Conservation (phyloP, 2,329 filamentous ascomycete species). For the Fusarium zealandicum region DNA sequence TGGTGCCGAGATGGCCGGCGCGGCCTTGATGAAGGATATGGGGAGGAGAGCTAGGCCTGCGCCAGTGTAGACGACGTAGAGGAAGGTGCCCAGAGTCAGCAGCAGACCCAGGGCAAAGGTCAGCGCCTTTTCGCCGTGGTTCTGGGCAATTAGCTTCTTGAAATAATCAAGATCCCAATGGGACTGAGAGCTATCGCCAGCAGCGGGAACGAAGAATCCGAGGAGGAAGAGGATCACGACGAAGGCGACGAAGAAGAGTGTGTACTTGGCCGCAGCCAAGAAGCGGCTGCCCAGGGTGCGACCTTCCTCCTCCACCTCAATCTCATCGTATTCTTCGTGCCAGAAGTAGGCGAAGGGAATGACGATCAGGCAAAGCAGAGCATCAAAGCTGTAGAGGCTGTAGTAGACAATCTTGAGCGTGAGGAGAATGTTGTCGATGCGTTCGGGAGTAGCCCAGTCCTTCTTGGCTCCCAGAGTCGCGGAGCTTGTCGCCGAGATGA, state of each 20-base stretch:
- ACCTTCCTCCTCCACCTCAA: conserved; percentile 82
- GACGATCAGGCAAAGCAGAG: conserved; percentile 84
- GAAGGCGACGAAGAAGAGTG: conserved; percentile 80
- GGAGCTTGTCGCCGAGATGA: conserved; percentile 87
- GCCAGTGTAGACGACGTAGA: conserved; percentile 90
- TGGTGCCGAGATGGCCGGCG: conserved; percentile 84
- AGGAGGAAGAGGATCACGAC: conserved; percentile 85
- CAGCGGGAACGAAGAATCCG: conserved; percentile 91
- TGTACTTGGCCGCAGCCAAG: conserved; percentile 90
- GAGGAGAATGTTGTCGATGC: conserved; percentile 77
- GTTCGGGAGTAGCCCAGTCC: conserved; percentile 88
- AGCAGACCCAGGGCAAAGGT: conserved; percentile 91
- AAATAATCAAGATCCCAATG: conserved; percentile 91
- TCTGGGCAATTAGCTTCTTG: conserved; percentile 77
- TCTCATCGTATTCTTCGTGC: conserved; percentile 96
- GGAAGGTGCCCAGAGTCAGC: conserved; percentile 81
- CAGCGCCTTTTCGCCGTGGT: conserved; percentile 89
- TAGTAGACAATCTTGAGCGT: conserved; percentile 93
- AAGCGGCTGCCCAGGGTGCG: conserved; percentile 76
- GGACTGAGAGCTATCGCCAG: conserved; percentile 68
- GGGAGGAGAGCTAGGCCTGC: conserved; percentile 88
- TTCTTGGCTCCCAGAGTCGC: conserved; percentile 82
- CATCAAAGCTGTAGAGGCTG: conserved; percentile 88
- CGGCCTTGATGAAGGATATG: conserved; percentile 89
- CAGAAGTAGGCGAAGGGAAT: conserved; percentile 98